Evolutionary conservation across 805 yeast species (phyloP).

Genomic region (Pichia phayaonensis): DNA sequence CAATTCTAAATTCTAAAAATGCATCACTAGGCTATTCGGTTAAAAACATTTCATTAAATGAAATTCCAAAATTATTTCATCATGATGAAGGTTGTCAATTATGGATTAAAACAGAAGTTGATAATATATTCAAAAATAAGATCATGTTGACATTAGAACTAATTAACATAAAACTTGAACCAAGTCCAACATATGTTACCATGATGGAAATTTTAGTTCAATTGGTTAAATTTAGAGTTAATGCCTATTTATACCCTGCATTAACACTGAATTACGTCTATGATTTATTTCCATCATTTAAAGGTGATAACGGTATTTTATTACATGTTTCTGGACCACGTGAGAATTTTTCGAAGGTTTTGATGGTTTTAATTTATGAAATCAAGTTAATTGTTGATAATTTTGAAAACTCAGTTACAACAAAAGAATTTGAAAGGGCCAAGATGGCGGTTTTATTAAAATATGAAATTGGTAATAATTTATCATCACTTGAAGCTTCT

Average conservation of each 20-base stretch:
- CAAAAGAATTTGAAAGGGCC: conserved; percentile 37
- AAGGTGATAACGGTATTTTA: conserved; percentile 46
- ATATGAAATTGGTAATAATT: conserved; percentile 36
- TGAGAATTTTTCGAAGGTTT: conserved; percentile 30
- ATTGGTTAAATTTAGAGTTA: conserved; percentile 34
- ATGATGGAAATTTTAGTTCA: conserved; percentile 48
- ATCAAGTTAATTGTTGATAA: conserved; percentile 20
- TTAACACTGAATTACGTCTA: conserved; percentile 50
- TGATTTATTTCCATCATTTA: conserved; percentile 46
- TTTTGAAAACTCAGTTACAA: conserved; percentile 13
- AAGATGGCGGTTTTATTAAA: conserved; percentile 40
- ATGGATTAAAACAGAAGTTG: conserved; percentile 42
- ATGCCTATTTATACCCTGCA: conserved; percentile 41
- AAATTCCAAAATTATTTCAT: conserved; percentile 32
- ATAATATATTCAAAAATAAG: conserved; percentile 24
- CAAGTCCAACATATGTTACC: conserved; percentile 35
- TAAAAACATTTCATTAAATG: conserved; percentile 20
- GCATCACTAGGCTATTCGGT: conserved; percentile 30
- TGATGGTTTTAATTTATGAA: conserved; percentile 28
- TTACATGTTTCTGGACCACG: conserved; percentile 50
- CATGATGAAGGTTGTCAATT: conserved; percentile 34
- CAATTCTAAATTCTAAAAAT: conserved; percentile 21
- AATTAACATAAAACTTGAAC: conserved; percentile 22
- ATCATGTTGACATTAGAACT: conserved; percentile 41
- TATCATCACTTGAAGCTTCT: conserved; percentile 41